phyloP scores from a whole-genome alignment of 2,329 filamentous ascomycete species.

The Clonostachys rosea region DNA sequence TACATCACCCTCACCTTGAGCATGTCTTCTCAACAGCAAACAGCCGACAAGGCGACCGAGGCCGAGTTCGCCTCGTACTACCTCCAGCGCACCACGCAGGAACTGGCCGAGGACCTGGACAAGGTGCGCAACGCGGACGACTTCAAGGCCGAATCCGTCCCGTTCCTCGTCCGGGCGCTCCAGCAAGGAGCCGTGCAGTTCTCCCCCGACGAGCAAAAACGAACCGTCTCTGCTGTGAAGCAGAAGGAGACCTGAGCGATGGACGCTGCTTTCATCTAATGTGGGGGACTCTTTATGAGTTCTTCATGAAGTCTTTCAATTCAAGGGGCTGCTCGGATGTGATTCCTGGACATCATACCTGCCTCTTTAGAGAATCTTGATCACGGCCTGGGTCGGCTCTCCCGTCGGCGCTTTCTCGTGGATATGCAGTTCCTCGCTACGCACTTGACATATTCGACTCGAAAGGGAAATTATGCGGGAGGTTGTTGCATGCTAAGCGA shows the following conservation, averaged over 20 bases:
- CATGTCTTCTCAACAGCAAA: slow-evolving; percentile 3
- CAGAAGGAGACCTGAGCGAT: not conserved
- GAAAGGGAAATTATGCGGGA: no score
- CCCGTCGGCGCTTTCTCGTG: no score
- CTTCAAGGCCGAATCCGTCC: slow-evolving; percentile 61
- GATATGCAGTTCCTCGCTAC: no score
- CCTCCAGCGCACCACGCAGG: slow-evolving; percentile 62
- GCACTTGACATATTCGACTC: no score
- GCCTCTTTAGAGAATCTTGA: no score
- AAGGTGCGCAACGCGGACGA: slow-evolving; percentile 64
- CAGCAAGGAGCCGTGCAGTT: slow-evolving; percentile 65
- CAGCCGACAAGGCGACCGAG: slow-evolving; percentile 7
- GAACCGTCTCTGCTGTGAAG: slow-evolving; percentile 8
- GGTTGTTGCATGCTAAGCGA: no score
- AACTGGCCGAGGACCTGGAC: slow-evolving; percentile 72
- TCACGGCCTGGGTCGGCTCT: no score
- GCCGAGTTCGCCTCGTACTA: slow-evolving; percentile 60
- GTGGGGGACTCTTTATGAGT: not conserved
- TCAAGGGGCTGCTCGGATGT: no score
- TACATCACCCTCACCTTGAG: no score
- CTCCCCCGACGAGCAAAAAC: slow-evolving; percentile 29
- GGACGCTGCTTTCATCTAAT: not conserved
- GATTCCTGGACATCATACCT: no score
- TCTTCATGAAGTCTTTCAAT: not conserved
- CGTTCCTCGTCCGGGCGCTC: slow-evolving; percentile 62